These are phyloP conservation scores for Aspergillus pseudoterreus DNA, from an alignment of 2,329 filamentous ascomycete genomes.

Conservation along the genomic window DNA sequence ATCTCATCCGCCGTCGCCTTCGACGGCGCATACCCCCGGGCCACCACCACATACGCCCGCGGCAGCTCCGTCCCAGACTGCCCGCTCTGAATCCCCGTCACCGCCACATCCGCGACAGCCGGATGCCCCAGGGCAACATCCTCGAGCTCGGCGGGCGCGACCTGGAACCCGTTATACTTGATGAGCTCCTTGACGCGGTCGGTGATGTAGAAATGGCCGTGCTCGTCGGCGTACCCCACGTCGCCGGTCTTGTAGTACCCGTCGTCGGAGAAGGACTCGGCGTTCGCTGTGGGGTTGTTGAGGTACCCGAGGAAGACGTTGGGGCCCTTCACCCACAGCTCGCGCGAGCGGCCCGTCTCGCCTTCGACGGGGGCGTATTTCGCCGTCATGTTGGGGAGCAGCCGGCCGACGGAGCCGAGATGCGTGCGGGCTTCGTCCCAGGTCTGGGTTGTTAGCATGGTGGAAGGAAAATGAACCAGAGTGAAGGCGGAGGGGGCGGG, in stretches of 20 bases:
- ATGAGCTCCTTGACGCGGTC: conserved; percentile 62
- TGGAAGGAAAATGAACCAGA: too few species aligned
- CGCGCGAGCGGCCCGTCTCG: conserved; percentile 22
- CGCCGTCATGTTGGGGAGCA: conserved; percentile 16
- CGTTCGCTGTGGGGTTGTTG: conserved; percentile 65
- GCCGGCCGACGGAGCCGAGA: conserved; percentile 11
- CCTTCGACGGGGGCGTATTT: conserved; percentile 7
- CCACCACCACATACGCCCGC: conserved; percentile 55
- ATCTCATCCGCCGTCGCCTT: conserved; percentile 34
- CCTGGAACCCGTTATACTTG: conserved; percentile 63
- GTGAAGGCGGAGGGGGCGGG: too few species aligned
- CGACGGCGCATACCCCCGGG: conserved; percentile 10
- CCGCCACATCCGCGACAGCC: conserved; percentile 51
- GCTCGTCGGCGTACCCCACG: conserved; percentile 65
- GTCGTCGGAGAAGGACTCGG: conserved; percentile 63
- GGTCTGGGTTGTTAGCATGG: conserved; percentile 2
- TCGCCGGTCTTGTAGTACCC: conserved; percentile 81
- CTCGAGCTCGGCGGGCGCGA: conserved; percentile 60
- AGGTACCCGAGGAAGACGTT: conserved; percentile 74
- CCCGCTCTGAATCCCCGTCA: conserved; percentile 54
- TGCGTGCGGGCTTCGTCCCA: conserved; percentile 8
- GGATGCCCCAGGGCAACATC: conserved; percentile 41
- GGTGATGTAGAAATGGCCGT: conserved; percentile 76
- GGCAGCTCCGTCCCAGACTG: conserved; percentile 60
- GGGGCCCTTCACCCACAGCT: conserved; percentile 67